These are phyloP conservation scores for Suillus bovinus DNA, from an alignment of 768 basidiomycete genomes.

Conservation along the genomic window DNA sequence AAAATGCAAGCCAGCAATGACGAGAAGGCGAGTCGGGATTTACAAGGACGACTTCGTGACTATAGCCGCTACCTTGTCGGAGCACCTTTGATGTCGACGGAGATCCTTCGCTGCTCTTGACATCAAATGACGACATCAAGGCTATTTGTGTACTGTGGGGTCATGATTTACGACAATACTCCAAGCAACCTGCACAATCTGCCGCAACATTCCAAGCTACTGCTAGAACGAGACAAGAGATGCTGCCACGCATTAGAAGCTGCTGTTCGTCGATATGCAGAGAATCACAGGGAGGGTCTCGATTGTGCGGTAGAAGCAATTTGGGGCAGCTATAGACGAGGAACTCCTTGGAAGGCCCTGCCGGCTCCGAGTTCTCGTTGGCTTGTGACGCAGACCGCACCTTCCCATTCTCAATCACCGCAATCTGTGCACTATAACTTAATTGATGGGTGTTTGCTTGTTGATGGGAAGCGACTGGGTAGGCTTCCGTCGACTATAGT, in stretches of 20 bases:
- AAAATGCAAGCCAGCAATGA: constrained; percentile 20
- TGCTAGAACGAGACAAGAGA: constrained; percentile 35
- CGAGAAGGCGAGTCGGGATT: constrained; percentile 16
- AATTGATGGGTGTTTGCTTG: constrained; percentile 27
- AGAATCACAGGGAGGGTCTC: constrained; percentile 14
- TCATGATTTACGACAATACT: constrained; percentile 29
- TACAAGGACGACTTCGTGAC: constrained; percentile 34
- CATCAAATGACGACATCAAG: constrained; percentile 24
- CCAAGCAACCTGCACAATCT: constrained; percentile 17
- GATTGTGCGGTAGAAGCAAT: constrained; percentile 19
- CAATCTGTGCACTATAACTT: constrained; percentile 26
- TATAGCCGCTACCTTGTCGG: constrained; percentile 41
- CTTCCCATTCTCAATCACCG: constrained; percentile 11
- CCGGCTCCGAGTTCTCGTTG: constrained; percentile 20
- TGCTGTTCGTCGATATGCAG: constrained; percentile 8
- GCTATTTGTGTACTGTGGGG: constrained; percentile 23
- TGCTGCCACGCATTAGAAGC: constrained; percentile 27
- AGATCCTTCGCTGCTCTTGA: constrained; percentile 17
- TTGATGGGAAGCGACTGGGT: constrained; percentile 27
- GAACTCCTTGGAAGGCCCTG: constrained; percentile 23
- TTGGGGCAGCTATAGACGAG: constrained; percentile 27
- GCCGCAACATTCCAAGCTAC: constrained; percentile 12
- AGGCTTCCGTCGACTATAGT: constrained; percentile 22
- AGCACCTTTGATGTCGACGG: constrained; percentile 29
- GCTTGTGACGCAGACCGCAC: constrained; percentile 24